Percentiles rank a stretch among this genome's conserved stretches.
These are phyloP conservation scores for Porphyrellus cyaneotinctus DNA, from an alignment of 768 basidiomycete species.

Conservation along the genomic window DNA sequence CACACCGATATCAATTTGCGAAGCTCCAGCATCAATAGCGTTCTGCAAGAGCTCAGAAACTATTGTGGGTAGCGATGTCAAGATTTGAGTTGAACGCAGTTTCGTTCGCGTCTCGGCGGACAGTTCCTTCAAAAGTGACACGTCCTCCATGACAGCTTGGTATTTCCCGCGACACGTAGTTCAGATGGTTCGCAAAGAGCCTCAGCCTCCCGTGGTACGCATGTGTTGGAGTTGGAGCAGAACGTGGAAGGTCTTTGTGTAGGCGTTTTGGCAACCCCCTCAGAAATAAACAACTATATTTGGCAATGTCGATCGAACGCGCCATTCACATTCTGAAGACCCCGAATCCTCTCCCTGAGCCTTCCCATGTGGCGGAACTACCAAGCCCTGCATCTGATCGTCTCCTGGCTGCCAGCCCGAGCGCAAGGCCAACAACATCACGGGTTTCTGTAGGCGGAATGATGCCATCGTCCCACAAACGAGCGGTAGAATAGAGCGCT, in stretches of 20 bases:
- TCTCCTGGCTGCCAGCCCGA: constrained; percentile 67
- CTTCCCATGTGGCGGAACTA: constrained; percentile 56
- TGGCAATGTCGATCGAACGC: constrained; percentile 20
- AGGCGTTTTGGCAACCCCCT: constrained; percentile 20
- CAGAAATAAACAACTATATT: constrained; percentile 26
- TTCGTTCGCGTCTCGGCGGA: constrained; percentile 59
- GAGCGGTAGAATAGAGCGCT: constrained; percentile 82
- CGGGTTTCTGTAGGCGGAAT: constrained; percentile 87
- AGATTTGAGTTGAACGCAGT: constrained; percentile 78
- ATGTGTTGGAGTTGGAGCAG: not conserved
- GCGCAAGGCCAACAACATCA: constrained; percentile 82
- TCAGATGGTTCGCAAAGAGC: constrained; percentile 1
- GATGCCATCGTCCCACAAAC: constrained; percentile 93
- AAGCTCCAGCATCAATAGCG: constrained; percentile 76
- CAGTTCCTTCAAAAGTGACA: constrained; percentile 38
- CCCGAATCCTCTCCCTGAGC: constrained; percentile 69
- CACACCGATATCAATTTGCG: constrained; percentile 64
- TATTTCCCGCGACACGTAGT: not conserved
- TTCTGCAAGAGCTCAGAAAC: constrained; percentile 89
- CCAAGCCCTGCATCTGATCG: constrained; percentile 16
- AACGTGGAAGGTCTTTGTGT: not conserved
- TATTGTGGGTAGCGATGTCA: constrained; percentile 77
- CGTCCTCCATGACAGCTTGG: constrained; percentile 16
- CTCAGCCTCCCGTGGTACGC: not conserved
- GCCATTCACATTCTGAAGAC: constrained; percentile 79